Evolutionary conservation across 768 basidiomycete species (phyloP), one percentile per base, ranked within the genome.

Genomic region (Collybiopsis confluens): DNA sequence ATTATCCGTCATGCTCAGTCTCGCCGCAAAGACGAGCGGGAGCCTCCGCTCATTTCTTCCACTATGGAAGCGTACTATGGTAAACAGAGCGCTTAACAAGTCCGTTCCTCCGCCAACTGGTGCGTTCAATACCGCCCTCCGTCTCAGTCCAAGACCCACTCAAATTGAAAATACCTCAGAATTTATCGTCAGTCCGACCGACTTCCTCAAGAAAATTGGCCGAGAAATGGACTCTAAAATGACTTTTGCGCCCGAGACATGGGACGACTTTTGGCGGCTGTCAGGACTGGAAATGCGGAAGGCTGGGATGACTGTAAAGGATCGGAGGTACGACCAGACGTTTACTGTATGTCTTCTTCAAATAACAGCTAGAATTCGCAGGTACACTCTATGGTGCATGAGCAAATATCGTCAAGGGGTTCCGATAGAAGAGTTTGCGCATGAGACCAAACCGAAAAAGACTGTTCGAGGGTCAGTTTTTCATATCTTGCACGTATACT

Each of bases 301-400:
- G 64, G 79, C 81, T 40, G 90, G 88, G 3, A 52, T 93, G 8
- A 69, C 71, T 36, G 80, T 88, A 26, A 75, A 75, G 62, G 90
- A 92, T 60, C 77, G 90, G 63, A 82, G 84, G 91, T 85, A 60
- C n/a, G n/a, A n/a, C n/a, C n/a, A 52, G 81, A 70, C 27, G 2
- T 21, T 40, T 51, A 30, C 40, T 27, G 18, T 30, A 11, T 40
- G 36, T 35, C 52, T 15, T 52, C 33, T 41, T 56, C 20, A 18
- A 21, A 44, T 56, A 57, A 44, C 40, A 28, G 37, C 5, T 20
- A n/a, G 28, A 43, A 41, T 27, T 6, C 24, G 18, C 59, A 92
- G 91, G 63, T 93, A 93, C 61, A 81, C 92, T 54, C 70, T 92
- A 7, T 92, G 90, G 91, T 84, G 84, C 60, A 83, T 90, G 83